phyloP scores from a whole-genome alignment of 2,329 filamentous ascomycete species.

The Aspergillus ochraceus region DNA sequence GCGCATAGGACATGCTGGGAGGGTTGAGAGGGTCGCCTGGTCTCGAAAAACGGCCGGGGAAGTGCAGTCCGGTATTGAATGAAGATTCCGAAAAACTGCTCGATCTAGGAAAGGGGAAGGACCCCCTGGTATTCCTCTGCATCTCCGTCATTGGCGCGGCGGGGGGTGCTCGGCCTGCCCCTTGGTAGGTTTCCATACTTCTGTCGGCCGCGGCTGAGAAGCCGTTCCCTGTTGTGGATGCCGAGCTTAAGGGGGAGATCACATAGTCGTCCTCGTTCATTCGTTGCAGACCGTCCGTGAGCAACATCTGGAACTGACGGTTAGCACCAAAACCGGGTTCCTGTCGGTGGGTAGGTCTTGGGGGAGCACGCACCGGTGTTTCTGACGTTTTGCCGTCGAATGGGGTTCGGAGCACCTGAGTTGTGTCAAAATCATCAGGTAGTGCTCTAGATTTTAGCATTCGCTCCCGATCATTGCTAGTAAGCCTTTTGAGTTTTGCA shows the following conservation, averaged over 20 bases:
- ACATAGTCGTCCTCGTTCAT: constrained; percentile 40
- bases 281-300: constrained; percentile 35
- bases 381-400: constrained; percentile 49
- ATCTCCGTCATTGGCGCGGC: constrained; percentile 28
- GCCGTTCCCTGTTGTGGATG: constrained; percentile 37
- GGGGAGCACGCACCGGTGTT: constrained; percentile 50
- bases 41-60: constrained; percentile 29
- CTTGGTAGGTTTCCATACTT: constrained; percentile 28
- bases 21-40: constrained; percentile 25
- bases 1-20: constrained; percentile 27
- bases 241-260: constrained; percentile 37
- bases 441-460: constrained; percentile 62
- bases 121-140: constrained; percentile 27
- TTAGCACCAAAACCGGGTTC: constrained; percentile 34
- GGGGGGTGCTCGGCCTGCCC: constrained; percentile 26
- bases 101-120: constrained; percentile 32
- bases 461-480: constrained; percentile 61
- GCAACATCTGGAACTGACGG: constrained; percentile 26
- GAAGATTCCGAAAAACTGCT: constrained; percentile 39
- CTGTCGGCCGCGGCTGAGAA: constrained; percentile 30
- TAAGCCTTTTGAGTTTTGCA: constrained; percentile 62
- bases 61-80: constrained; percentile 28
- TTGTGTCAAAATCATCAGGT: constrained; percentile 61
- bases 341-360: constrained; percentile 39
- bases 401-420: constrained; percentile 58